Evolutionary conservation across 1,139 yeast genomes (phyloP).

Genomic region (Suhomyces maxii): DNA sequence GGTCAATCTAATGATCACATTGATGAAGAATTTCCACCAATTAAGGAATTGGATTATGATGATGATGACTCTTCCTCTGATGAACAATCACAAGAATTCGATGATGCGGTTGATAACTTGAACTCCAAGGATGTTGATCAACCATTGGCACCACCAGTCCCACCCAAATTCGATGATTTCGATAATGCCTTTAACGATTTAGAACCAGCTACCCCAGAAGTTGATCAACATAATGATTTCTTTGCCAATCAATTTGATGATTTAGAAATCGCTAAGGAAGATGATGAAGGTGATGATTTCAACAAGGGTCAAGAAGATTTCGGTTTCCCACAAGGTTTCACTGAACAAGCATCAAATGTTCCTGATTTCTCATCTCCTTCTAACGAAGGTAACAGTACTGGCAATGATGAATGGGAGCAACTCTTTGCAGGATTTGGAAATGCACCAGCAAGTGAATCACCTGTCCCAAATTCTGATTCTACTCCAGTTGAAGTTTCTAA

Average conservation of each 20-base stretch:
- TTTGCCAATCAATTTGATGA: constrained; percentile 54
- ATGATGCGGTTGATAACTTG: constrained; percentile 45
- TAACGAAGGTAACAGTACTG: constrained; percentile 14
- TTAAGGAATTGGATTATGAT: constrained; percentile 60
- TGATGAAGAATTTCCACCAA: constrained; percentile 69
- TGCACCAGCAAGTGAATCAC: constrained; percentile 22
- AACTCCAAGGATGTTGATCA: constrained; percentile 4
- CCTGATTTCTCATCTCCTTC: constrained; percentile 28
- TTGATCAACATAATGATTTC: constrained; percentile 22
- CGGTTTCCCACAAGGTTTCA: constrained; percentile 43
- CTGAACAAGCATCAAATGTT: constrained; percentile 25
- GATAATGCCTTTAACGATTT: constrained; percentile 42
- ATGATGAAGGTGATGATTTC: constrained; percentile 28
- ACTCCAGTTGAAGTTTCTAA: not conserved
- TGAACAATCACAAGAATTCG: constrained; percentile 33
- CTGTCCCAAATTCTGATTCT: constrained; percentile 8
- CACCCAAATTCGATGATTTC: constrained; percentile 29
- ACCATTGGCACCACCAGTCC: constrained; percentile 21
- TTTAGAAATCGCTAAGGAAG: constrained; percentile 48
- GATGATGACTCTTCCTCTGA: constrained; percentile 48
- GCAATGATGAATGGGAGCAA: constrained; percentile 89
- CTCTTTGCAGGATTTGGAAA: constrained; percentile 88
- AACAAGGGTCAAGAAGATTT: constrained; percentile 18
- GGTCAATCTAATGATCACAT: constrained; percentile 2
- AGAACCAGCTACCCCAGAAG: constrained; percentile 38